These are phyloP conservation scores for Septoria petroselini DNA, from an alignment of 2,329 filamentous ascomycete species.

Conservation along the genomic window DNA sequence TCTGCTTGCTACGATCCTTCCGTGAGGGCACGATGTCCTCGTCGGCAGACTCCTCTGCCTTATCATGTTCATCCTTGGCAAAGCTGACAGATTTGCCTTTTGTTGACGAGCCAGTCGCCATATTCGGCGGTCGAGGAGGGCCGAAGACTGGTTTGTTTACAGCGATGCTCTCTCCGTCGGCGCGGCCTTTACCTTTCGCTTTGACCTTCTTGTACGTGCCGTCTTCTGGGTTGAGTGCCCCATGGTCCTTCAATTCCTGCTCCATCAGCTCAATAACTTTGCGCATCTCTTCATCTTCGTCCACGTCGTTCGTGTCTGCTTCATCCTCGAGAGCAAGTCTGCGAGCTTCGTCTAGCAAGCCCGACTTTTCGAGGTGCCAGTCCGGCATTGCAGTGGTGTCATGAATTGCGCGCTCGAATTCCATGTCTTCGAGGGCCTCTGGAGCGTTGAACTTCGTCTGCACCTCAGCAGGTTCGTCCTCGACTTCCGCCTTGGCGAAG, in stretches of 20 bases:
- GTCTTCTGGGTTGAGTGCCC: conserved; percentile 56
- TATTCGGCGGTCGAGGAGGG: conserved; percentile 32
- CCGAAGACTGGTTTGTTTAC: conserved; percentile 30
- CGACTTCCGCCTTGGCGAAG: conserved; percentile 2
- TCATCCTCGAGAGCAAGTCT: conserved; percentile 41
- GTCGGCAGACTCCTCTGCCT: conserved; percentile 34
- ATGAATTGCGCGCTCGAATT: conserved; percentile 83
- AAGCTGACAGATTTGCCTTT: conserved; percentile 25
- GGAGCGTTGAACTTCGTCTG: conserved; percentile 55
- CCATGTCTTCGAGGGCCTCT: conserved; percentile 73
- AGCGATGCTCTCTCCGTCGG: conserved; percentile 2
- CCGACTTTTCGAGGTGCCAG: conserved; percentile 36
- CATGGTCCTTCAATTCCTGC: conserved; percentile 65
- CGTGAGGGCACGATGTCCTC: conserved; percentile 42
- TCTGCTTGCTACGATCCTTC: neutral
- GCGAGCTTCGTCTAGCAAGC: conserved; percentile 37
- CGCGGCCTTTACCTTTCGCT: conserved; percentile 35
- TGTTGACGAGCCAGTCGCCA: conserved; percentile 20
- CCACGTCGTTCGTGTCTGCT: conserved; percentile 43
- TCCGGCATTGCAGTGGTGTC: conserved; percentile 77
- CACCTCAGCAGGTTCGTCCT: conserved; percentile 45
- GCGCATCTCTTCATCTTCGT: conserved; percentile 60
- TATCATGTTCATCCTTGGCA: conserved; percentile 24
- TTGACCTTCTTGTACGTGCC: conserved; percentile 27
- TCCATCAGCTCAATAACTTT: conserved; percentile 69